Percentiles rank a stretch among this genome's conserved stretches.
phyloP scores from a whole-genome alignment of 2,329 filamentous ascomycete genomes.

The Colletotrichum sp. region DNA sequence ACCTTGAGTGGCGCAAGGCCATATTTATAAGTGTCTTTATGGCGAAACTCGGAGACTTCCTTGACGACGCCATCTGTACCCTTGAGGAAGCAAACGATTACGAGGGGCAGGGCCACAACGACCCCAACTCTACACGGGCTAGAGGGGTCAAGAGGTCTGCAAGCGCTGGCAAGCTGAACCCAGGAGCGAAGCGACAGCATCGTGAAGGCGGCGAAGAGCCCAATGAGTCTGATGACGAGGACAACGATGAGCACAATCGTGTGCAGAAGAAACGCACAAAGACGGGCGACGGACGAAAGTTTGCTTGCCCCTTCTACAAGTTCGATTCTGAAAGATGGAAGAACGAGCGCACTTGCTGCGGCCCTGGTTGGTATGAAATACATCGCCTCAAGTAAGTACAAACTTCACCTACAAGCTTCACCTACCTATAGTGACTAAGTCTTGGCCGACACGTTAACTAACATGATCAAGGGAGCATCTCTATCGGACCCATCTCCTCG shows the following conservation, averaged over 20 bases:
- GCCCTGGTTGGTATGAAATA: slow-evolving; percentile 40
- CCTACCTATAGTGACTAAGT: neutral
- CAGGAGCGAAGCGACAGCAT: neutral
- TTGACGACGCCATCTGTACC: slow-evolving; percentile 1
- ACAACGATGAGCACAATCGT: neutral
- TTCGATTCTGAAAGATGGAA: slow-evolving; percentile 31
- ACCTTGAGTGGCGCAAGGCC: neutral
- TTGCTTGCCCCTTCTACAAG: slow-evolving; percentile 46
- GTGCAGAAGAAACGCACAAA: neutral
- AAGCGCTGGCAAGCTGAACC: neutral
- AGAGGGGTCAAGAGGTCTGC: neutral
- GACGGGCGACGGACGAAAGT: neutral
- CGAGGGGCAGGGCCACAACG: neutral
- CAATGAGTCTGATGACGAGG: neutral
- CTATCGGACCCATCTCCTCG: slow-evolving; percentile 38
- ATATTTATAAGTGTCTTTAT: slow-evolving; percentile 9
- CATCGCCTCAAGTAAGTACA: slow-evolving; percentile 22
- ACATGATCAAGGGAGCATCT: slow-evolving; percentile 36
- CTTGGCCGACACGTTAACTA: neutral
- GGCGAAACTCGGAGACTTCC: neutral
- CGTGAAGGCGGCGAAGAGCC: neutral
- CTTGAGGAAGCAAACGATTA: neutral
- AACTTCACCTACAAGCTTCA: too few species aligned
- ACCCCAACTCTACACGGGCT: neutral
- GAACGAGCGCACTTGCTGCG: slow-evolving; percentile 30